Base-by-base conservation (phyloP, 2,329 filamentous ascomycete species). In the Aspergillus sp. region DNA sequence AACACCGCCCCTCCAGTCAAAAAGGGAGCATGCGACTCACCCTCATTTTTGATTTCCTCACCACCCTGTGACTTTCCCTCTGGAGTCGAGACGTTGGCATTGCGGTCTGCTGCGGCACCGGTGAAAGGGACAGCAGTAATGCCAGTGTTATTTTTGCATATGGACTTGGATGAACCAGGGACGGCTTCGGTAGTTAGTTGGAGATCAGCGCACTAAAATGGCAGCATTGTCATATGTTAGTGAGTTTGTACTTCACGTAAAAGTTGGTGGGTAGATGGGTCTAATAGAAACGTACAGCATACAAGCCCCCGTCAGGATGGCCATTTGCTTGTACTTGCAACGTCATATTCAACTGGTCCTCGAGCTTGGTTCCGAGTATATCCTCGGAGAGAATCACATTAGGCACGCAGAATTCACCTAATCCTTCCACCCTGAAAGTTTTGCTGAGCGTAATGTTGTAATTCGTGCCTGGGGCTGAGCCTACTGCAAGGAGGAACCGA, bases 361-460 rank as follows among this genome's bases (percentile, higher is more conserved):
- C 71, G 38, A 87, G 73, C 48, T 78, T 78, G 22, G 84, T 62
- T 5, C 76, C 76, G 12, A 74, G 55, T 5, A 62, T 24, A 3
- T 64, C 55, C 45, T 66, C 55, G 34, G 64, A 62, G 6, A 76
- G 72, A 30, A 74, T 69, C 13, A 92, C 75, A 60, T 80, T 73
- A 8, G 85, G 82, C 12, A 91, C 66, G 74, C 89, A 93, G 67
- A 91, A 85, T 47, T 81, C 79, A 47, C 89, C 87, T 17, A 83
- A 73, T 68, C 89, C 72, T 75, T 85, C 68, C 72, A 83, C 77
- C 79, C 86, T 74, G 78, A 84, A 75, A 78, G 83, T 74, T 3
- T 83, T 84, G 2, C 85, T 82, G 26, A 91, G 79, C 34, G 86
- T 83, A 72, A 88, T 81, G 79, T 89, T 91, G 81, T 87, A 92